Evolutionary conservation across 2,329 filamentous ascomycete species (phyloP), one percentile per base, ranked within the genome.

Genomic region (Ceratocystis colombiana): DNA sequence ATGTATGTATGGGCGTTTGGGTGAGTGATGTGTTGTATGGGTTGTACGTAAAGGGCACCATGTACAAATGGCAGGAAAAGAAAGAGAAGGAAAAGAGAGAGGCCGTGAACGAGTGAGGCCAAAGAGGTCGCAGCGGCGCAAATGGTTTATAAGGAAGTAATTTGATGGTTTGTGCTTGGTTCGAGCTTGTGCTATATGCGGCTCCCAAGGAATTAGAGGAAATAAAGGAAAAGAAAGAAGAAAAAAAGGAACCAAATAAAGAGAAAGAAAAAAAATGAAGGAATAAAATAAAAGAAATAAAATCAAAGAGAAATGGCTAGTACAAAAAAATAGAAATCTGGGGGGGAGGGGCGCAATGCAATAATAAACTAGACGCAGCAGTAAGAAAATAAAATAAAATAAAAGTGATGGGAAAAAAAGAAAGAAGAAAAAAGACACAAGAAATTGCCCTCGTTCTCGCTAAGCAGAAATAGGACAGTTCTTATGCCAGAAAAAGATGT

Each of bases 101-200:
- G 33, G 53, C n/a, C 53, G 53, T 59, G 53, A 28, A 41, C 22
- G 61, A 62, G 22, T 28, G 10, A 22, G 12, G 41, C 37, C 12
- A 45, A 46, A 44, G 41, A 62, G 37, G 61, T 25, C 22, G 30
- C 20, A 62, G 61, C 61, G 33, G 37, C 37, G 61, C 61, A 46
- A 62, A 62, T 41, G 61, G 61, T 46, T 59, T 59, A 59, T 59
- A 59, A 62, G 61, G 37, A 46, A 44, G 61, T 62, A 45, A 44
- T 44, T 62, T 41, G 61, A 25, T 46, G 61, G 61, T 62, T 44
- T 44, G 61, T 62, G 53, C 53, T 59, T 30, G 53, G 53, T 59
- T 59, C 17, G 53, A 59, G 53, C 53, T 33, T 59, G 53, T 59
- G 53, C 53, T 59, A 59, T 59, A 59, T 59, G 53, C 53, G 53